Conservation (phyloP, 208 protist genomes). For the Herpetomonas tarakana region DNA sequence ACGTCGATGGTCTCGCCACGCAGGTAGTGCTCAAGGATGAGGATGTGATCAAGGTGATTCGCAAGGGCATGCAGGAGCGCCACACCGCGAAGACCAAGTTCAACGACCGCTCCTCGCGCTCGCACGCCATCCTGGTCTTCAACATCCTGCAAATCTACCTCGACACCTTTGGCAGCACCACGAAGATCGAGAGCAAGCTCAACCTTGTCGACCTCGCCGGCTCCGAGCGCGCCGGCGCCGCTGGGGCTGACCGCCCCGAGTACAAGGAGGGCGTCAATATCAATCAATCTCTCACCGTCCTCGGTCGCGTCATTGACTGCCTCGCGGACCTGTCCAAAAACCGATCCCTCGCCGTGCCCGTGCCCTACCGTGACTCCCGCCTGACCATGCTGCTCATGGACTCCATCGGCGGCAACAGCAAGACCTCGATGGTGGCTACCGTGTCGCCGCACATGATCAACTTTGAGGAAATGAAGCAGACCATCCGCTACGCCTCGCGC, state of each 20-base stretch:
- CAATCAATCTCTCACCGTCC: slow-evolving; percentile 89
- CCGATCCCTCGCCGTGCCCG: slow-evolving; percentile 34
- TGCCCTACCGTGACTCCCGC: slow-evolving; percentile 81
- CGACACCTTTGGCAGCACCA: slow-evolving; percentile 42
- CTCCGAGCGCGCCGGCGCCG: slow-evolving; percentile 77
- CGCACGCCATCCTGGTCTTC: slow-evolving; percentile 86
- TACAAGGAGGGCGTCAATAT: slow-evolving; percentile 87
- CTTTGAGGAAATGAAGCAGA: slow-evolving; percentile 92
- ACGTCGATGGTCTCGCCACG: slow-evolving; percentile 65
- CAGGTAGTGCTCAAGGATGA: slow-evolving; percentile 54
- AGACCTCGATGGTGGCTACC: slow-evolving; percentile 95
- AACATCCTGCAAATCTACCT: slow-evolving; percentile 63
- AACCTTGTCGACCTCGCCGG: slow-evolving; percentile 95
- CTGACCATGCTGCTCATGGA: slow-evolving; percentile 90
- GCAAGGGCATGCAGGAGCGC: slow-evolving; percentile 70
- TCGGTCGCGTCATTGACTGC: slow-evolving; percentile 88
- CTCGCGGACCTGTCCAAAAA: slow-evolving; percentile 75
- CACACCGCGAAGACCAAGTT: slow-evolving; percentile 83
- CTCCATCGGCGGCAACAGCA: slow-evolving; percentile 88
- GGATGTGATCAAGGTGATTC: slow-evolving; percentile 65
- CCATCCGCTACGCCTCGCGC: slow-evolving; percentile 88
- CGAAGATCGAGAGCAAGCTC: slow-evolving; percentile 66
- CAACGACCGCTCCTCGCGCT: slow-evolving; percentile 86
- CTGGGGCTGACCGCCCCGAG: slow-evolving; percentile 53
- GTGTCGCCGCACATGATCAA: slow-evolving; percentile 87